phyloP scores from a whole-genome alignment of 805 yeast genomes.

The Limtongozyma cylindracea region DNA sequence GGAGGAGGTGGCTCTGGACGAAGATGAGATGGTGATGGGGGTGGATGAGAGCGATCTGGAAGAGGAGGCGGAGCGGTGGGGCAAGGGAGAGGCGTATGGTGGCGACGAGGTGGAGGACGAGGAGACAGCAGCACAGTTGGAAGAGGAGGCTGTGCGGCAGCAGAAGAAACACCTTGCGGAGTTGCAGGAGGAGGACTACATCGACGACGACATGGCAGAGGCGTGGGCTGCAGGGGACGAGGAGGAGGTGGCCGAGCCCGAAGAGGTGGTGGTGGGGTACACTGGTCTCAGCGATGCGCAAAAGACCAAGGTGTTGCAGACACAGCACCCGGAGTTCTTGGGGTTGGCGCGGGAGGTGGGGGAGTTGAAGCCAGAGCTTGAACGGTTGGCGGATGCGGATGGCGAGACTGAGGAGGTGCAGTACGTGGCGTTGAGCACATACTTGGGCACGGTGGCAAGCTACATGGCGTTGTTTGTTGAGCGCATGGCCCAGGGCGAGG shows the following conservation, averaged over 20 bases:
- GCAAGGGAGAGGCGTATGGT: constrained; percentile 23
- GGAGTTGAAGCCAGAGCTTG: constrained; percentile 14
- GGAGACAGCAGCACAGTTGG: constrained; percentile 53
- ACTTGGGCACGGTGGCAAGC: constrained; percentile 52
- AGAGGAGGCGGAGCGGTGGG: constrained; percentile 12
- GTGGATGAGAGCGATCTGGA: constrained; percentile 20
- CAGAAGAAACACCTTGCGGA: constrained; percentile 56
- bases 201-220: constrained; percentile 52
- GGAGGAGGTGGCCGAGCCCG: constrained; percentile 2
- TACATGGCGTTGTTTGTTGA: constrained; percentile 56
- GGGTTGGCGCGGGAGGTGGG: constrained; percentile 46
- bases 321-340: constrained; percentile 60
- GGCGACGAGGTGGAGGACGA: constrained; percentile 40
- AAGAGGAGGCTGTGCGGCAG: constrained; percentile 68
- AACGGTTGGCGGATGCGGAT: constrained; percentile 7
- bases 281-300: constrained; percentile 26
- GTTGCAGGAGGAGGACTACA: constrained; percentile 30
- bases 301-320: constrained; percentile 23
- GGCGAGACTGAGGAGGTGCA: constrained; percentile 21
- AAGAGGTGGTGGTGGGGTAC: constrained; percentile 2
- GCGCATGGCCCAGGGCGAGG: constrained; percentile 24
- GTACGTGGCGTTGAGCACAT: constrained; percentile 47
- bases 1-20: constrained; percentile 20
- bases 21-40: constrained; percentile 10
- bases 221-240: constrained; percentile 68